Percentiles rank a stretch among this genome's conserved stretches.
phyloP scores from a whole-genome alignment of 1,139 yeast genomes.

The Yamadazyma membranifaciens region DNA sequence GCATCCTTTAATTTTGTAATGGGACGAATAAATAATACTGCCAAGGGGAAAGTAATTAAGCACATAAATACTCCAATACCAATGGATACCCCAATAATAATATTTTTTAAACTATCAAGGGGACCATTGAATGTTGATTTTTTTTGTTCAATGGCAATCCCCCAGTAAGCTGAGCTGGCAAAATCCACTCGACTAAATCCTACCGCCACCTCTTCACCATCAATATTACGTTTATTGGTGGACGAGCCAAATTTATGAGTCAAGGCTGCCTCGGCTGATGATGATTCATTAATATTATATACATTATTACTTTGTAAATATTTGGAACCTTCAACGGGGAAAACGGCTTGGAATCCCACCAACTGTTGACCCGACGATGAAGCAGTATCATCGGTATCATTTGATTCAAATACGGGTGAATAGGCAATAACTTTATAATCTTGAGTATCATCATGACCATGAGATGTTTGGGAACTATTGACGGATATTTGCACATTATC shows the following conservation, averaged over 20 bases:
- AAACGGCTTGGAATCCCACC: constrained; percentile 35
- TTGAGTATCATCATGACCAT: constrained; percentile 8
- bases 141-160: constrained; percentile 69
- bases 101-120: constrained; percentile 57
- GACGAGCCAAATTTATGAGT: constrained; percentile 45
- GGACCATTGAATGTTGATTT: constrained; percentile 62
- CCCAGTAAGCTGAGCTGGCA: constrained; percentile 59
- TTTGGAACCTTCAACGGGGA: constrained; percentile 24
- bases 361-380: constrained; percentile 12
- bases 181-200: constrained; percentile 65
- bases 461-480: constrained; percentile 34
- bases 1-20: constrained; percentile 79
- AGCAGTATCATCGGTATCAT: constrained; percentile 13
- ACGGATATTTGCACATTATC: constrained; percentile 49
- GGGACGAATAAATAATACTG: constrained; percentile 84
- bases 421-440: constrained; percentile 37
- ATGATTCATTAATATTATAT: constrained; percentile 28
- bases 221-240: constrained; percentile 41
- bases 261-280: constrained; percentile 43
- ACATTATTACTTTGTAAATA: constrained; percentile 21
- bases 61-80: constrained; percentile 79
- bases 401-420: constrained; percentile 26
- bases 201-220: constrained; percentile 53
- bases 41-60: constrained; percentile 73
- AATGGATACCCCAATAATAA: constrained; percentile 74